Evolutionary conservation across 768 basidiomycete species (phyloP).

Genomic region (Amanita rimosa): DNA sequence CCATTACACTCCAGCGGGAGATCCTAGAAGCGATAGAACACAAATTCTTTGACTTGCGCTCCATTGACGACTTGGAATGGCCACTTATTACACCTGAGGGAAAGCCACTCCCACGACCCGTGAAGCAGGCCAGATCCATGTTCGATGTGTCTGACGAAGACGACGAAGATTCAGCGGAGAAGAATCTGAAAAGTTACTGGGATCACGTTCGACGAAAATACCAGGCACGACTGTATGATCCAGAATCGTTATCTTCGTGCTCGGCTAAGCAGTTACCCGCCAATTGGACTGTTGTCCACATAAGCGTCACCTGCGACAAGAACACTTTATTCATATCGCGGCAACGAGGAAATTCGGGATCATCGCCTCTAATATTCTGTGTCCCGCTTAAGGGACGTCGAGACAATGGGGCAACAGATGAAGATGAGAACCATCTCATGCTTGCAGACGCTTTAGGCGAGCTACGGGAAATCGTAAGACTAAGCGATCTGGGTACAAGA

Average conservation of each 20-base stretch:
- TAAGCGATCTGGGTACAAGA: constrained; percentile 68
- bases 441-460: constrained; percentile 68
- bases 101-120: constrained; percentile 21
- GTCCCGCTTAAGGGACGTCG: constrained; percentile 79
- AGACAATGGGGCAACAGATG: constrained; percentile 56
- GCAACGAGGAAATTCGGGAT: constrained; percentile 38
- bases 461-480: constrained; percentile 66
- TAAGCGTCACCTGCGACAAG: constrained; percentile 76
- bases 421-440: constrained; percentile 60
- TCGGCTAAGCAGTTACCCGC: constrained; percentile 41
- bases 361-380: constrained; percentile 69
- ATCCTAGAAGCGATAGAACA: constrained; percentile 70
- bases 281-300: constrained; percentile 78
- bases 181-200: constrained; percentile 51
- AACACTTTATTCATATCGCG: constrained; percentile 78
- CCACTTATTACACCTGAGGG: constrained; percentile 41
- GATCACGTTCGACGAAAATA: constrained; percentile 43
- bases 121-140: constrained; percentile 8
- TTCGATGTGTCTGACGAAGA: constrained; percentile 23
- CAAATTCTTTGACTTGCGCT: constrained; percentile 41
- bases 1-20: constrained; percentile 77
- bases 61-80: constrained; percentile 66
- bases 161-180: constrained; percentile 20
- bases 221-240: constrained; percentile 29
- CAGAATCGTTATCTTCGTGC: constrained; percentile 28